These are phyloP conservation scores for Lactarius sanguifluus DNA, from an alignment of 768 basidiomycete species.

Conservation along the genomic window DNA sequence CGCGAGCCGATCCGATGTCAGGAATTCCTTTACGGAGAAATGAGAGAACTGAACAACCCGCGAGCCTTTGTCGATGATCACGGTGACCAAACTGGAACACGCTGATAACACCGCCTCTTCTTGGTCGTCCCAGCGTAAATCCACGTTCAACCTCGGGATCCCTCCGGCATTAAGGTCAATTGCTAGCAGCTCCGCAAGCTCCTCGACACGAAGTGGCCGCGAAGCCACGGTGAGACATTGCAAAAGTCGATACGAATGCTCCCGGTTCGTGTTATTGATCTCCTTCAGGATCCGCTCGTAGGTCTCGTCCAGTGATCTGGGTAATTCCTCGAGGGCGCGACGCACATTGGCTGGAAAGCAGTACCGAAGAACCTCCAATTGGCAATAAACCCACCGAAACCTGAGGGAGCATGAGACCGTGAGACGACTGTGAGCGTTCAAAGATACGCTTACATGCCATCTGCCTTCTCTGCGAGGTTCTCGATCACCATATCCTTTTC, in stretches of 20 bases:
- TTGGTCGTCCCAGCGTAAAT: neutral
- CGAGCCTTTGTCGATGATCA: neutral
- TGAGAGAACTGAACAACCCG: neutral
- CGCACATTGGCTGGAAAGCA: neutral
- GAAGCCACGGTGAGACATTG: neutral
- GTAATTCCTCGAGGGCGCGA: neutral
- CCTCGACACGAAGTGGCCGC: neutral
- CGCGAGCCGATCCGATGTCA: neutral
- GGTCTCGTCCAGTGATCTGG: neutral
- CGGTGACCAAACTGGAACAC: neutral
- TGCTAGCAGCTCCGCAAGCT: neutral
- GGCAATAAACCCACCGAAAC: slow-evolving; percentile 16
- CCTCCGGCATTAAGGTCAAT: neutral
- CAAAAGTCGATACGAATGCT: neutral
- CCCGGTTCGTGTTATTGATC: neutral
- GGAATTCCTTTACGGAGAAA: neutral
- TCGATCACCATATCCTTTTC: neutral
- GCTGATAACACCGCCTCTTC: neutral
- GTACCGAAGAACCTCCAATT: slow-evolving; percentile 1
- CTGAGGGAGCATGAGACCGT: neutral
- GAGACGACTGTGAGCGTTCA: neutral
- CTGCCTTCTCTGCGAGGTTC: neutral
- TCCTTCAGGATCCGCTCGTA: slow-evolving; percentile 6
- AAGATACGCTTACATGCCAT: neutral
- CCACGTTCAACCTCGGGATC: neutral